Percentiles rank a stretch among this genome's conserved stretches.
These are phyloP conservation scores for Phytophthora sansomeana DNA, from an alignment of 352 stramenopile species.

Conservation along the genomic window DNA sequence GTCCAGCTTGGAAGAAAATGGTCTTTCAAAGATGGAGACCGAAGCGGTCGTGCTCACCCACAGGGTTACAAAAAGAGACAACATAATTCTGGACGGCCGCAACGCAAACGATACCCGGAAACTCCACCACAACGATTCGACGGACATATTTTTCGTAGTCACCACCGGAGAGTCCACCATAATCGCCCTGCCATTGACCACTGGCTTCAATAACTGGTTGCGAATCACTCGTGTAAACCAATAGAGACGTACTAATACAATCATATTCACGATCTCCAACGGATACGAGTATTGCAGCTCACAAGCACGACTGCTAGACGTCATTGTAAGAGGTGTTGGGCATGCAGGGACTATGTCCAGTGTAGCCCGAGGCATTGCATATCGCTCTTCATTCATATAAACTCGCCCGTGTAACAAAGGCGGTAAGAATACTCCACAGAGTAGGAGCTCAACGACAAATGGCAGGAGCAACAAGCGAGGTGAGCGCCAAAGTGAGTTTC, in stretches of 20 bases:
- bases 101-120: constrained; percentile 62
- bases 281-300: constrained; percentile 61
- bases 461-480: constrained; percentile 45
- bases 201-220: constrained; percentile 52
- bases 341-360: constrained; percentile 26
- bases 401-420: constrained; percentile 59
- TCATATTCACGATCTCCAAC: constrained; percentile 69
- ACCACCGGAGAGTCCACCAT: constrained; percentile 37
- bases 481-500: constrained; percentile 24
- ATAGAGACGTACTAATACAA: constrained; percentile 66
- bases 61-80: constrained; percentile 54
- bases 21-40: constrained; percentile 67
- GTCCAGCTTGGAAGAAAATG: constrained; percentile 64
- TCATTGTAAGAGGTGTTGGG: constrained; percentile 39
- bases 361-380: constrained; percentile 29
- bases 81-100: constrained; percentile 44
- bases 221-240: constrained; percentile 64
- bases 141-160: constrained; percentile 19
- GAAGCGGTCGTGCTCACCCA: constrained; percentile 57
- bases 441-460: constrained; percentile 52
- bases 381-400: constrained; percentile 57
- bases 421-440: constrained; percentile 53
- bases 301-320: constrained; percentile 31
- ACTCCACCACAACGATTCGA: constrained; percentile 66
- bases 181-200: constrained; percentile 40